A percentile compares a stretch with the other conserved stretches of the same genome.
These are phyloP conservation scores for Leccinum ochraceum DNA, from an alignment of 768 basidiomycete genomes.

Conservation along the genomic window DNA sequence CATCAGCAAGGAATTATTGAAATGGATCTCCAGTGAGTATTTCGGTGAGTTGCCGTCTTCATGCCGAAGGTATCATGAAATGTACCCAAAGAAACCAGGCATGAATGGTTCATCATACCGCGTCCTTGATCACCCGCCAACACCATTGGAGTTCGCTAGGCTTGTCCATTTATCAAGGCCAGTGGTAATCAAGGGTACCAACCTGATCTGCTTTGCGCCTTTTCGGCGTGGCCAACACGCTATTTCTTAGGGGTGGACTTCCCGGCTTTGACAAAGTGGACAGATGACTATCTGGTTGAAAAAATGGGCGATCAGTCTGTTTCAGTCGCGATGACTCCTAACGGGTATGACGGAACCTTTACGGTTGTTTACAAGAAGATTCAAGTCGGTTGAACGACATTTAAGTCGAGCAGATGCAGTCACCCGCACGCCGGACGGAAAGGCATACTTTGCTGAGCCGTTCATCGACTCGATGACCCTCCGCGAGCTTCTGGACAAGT, in stretches of 20 bases:
- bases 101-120: constrained; percentile 58
- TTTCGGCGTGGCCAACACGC: background rate
- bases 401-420: constrained; percentile 81
- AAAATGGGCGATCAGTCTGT: constrained; percentile 55
- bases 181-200: constrained; percentile 68
- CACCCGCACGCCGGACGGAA: constrained; percentile 49
- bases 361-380: constrained; percentile 1
- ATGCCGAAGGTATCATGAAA: background rate
- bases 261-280: constrained; percentile 59
- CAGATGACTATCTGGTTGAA: constrained; percentile 58
- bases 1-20: constrained; percentile 20
- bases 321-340: constrained; percentile 80
- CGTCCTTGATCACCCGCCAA: constrained; percentile 55
- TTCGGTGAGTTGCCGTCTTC: constrained; percentile 22
- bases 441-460: constrained; percentile 77
- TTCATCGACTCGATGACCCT: constrained; percentile 68
- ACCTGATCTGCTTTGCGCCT: background rate
- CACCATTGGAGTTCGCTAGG: constrained; percentile 66
- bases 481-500: constrained; percentile 45
- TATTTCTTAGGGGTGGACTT: constrained; percentile 44
- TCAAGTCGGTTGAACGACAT: constrained; percentile 18
- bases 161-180: constrained; percentile 71
- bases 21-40: constrained; percentile 43
- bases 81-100: constrained; percentile 38
- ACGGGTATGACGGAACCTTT: constrained; percentile 56